Conservation (phyloP, 306 rosid species). For the Cucumis melo region DNA sequence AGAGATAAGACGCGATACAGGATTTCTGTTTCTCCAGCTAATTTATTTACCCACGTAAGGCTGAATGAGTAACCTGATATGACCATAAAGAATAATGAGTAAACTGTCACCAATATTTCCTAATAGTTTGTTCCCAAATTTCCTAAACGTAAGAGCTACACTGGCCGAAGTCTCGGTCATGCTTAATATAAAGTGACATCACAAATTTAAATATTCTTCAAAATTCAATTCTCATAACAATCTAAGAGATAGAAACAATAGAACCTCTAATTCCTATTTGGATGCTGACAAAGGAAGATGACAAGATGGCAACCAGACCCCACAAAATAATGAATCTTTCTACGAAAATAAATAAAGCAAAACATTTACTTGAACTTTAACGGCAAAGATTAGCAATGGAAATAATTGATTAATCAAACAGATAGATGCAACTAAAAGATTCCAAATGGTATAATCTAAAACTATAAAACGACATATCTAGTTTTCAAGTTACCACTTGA, state of each 20-base stretch:
- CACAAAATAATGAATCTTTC: not conserved
- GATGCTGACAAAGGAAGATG: not conserved
- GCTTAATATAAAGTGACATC: not conserved
- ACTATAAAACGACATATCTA: not conserved
- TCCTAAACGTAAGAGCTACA: not conserved
- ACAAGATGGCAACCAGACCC: not conserved
- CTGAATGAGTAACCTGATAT: slow-evolving; percentile 66
- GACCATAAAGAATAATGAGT: not conserved
- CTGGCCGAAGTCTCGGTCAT: not conserved
- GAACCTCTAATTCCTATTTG: not conserved
- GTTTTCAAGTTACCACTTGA: slow-evolving; percentile 59
- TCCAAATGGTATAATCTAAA: not conserved
- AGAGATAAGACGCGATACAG: slow-evolving; percentile 44
- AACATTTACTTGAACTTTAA: not conserved
- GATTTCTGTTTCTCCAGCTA: slow-evolving; percentile 44
- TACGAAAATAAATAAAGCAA: not conserved
- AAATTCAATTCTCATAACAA: not conserved
- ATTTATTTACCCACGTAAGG: slow-evolving; percentile 46
- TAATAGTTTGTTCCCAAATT: not conserved
- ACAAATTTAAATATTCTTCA: not conserved
- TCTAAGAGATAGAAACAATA: not conserved
- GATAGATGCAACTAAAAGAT: not conserved
- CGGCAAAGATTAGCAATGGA: not conserved
- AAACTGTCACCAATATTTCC: not conserved
- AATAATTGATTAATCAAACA: not conserved